Evolutionary conservation across 805 yeast genomes (phyloP).

Genomic region (Monosporozyma yasuniensis): DNA sequence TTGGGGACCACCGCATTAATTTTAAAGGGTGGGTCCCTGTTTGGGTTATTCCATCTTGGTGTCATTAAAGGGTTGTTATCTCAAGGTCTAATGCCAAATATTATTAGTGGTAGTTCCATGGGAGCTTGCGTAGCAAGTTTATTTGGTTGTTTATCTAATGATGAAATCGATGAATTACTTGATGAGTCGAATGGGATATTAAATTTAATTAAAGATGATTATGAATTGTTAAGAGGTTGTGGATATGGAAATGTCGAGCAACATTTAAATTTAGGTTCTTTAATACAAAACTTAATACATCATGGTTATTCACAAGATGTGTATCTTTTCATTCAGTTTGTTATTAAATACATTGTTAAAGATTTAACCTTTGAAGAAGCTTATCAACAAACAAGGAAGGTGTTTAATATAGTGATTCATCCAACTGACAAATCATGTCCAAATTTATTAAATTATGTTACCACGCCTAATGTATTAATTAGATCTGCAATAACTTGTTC

Average conservation of each 20-base stretch:
- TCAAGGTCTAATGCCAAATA: constrained; percentile 69
- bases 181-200: constrained; percentile 28
- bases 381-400: constrained; percentile 64
- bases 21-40: constrained; percentile 89
- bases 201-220: constrained; percentile 46
- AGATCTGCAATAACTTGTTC: constrained; percentile 88
- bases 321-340: constrained; percentile 67
- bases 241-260: constrained; percentile 32
- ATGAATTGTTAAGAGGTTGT: constrained; percentile 46
- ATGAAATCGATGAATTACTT: constrained; percentile 45
- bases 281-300: constrained; percentile 63
- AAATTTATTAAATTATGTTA: constrained; percentile 71
- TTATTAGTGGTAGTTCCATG: constrained; percentile 85
- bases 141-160: constrained; percentile 63
- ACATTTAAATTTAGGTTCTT: constrained; percentile 43
- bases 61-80: constrained; percentile 77
- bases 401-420: constrained; percentile 76
- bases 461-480: constrained; percentile 86
- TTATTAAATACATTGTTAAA: constrained; percentile 56
- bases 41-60: constrained; percentile 90
- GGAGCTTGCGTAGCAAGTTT: constrained; percentile 90
- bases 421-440: constrained; percentile 60
- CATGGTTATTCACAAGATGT: constrained; percentile 86
- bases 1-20: constrained; percentile 86
- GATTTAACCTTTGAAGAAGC: constrained; percentile 92